Base-by-base conservation (phyloP, 1,284 basidiomycete genomes). In the Heterobasidion annosum region DNA sequence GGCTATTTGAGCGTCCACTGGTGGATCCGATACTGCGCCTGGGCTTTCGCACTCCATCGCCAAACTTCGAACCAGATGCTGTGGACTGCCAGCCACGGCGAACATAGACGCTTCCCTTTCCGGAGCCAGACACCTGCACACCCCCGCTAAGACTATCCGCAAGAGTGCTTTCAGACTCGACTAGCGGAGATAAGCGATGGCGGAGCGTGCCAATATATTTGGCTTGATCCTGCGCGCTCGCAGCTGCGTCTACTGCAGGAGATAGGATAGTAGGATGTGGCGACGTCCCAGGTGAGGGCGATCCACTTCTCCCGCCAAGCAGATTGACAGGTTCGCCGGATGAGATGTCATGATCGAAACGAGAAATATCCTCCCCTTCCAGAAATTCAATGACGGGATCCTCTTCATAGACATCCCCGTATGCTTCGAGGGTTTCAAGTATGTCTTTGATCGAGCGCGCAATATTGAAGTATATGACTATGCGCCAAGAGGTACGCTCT, bases 401-500 rank as follows among this genome's bases (percentile, higher is more conserved):
- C 35, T 71, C 82, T 32, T 83, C 82, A 40, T 81, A 74, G 25
- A 67, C 65, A 61, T 87, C 85, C 56, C 82, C 82, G 72, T 80
- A 85, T 0, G 75, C 67, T 55, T 90, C 88, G 47, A 90, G 72
- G 33, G 79, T 82, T 48, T 79, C 73, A 49, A 91, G 76, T 42
- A 91, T 88, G 61, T 84, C 84, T 58, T 84, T 83, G 61, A 91
- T 72, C 34, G 87, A 86, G 58, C 82, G 84, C 50, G 87, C 79
- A 62, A 91, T 78, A 68, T 91, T 91, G 72, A 88, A 88, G 68
- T 85, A 89, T 46, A 91, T 81, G 58, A 91, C 87, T n/a, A 83
- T 81, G 50, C 83, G 80, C 88, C 88, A 91, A 25, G 88, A 90
- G 40, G 78, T 68, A 15, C 89, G 85, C 64, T 91, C 88, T 55